phyloP scores from a whole-genome alignment of 2,329 filamentous ascomycete species.

The Lanzia echinophila region DNA sequence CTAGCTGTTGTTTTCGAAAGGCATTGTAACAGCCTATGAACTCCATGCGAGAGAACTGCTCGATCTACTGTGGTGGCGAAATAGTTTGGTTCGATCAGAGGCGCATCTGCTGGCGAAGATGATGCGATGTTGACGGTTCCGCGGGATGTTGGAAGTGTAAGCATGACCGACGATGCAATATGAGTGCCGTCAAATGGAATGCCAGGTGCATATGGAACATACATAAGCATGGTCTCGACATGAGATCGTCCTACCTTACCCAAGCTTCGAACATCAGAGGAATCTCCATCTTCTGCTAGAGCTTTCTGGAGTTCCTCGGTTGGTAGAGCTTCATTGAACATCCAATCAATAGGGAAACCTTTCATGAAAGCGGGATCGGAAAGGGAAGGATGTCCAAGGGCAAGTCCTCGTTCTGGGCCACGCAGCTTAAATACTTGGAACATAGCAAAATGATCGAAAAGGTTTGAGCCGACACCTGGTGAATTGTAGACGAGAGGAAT shows the following conservation, averaged over 20 bases:
- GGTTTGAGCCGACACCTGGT: background rate
- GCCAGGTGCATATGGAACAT: background rate
- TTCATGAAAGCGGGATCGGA: background rate
- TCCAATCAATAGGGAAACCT: background rate
- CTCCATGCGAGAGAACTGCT: background rate
- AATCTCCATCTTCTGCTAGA: background rate
- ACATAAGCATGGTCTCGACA: background rate
- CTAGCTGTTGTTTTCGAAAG: background rate
- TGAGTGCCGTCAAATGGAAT: background rate
- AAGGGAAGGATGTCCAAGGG: background rate
- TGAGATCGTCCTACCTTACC: background rate
- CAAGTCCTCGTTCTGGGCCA: background rate
- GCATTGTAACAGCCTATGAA: background rate
- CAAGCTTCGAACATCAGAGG: background rate
- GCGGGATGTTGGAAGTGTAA: background rate
- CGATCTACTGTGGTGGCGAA: background rate
- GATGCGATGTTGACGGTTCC: background rate
- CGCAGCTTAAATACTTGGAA: background rate
- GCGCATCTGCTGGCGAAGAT: background rate
- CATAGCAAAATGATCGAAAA: background rate
- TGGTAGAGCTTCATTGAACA: background rate
- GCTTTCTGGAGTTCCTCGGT: background rate
- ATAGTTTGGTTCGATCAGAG: background rate
- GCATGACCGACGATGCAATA: background rate
- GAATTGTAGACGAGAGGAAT: background rate